These are phyloP conservation scores for Hemisphaericaspora lyxosophila DNA, from an alignment of 1,139 yeast genomes.

Conservation along the genomic window DNA sequence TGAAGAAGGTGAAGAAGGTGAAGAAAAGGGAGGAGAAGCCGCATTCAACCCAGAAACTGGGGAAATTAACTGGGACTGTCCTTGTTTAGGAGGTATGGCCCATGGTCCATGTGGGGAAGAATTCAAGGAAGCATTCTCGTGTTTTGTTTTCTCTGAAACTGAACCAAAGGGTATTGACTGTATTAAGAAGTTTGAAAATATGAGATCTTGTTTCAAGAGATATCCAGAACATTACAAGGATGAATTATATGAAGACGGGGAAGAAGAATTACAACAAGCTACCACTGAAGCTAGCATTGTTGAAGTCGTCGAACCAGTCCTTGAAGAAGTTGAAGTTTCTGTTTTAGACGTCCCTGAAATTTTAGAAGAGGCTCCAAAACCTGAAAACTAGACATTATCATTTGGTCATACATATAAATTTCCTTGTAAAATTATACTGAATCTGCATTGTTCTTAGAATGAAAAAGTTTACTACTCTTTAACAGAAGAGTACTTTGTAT, in stretches of 20 bases:
- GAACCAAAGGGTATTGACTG: slow-evolving; percentile 99
- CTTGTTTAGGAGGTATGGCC: slow-evolving; percentile 99
- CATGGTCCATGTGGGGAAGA: slow-evolving; percentile 98
- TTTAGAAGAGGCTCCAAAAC: neutral
- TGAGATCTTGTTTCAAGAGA: slow-evolving; percentile 94
- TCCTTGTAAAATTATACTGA: neutral
- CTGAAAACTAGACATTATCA: neutral
- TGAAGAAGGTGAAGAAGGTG: slow-evolving; percentile 15
- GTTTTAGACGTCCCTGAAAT: neutral
- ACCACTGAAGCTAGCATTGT: slow-evolving; percentile 14
- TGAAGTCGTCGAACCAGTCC: slow-evolving; percentile 14
- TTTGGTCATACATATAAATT: neutral
- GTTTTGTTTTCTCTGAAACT: slow-evolving; percentile 90
- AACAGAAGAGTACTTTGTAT: neutral
- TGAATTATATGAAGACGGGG: slow-evolving; percentile 78
- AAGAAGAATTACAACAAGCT: slow-evolving; percentile 16
- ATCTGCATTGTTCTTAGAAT: neutral
- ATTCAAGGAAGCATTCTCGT: slow-evolving; percentile 92
- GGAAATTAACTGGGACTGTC: slow-evolving; percentile 99
- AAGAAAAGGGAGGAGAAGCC: slow-evolving; percentile 41
- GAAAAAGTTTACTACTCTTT: neutral
- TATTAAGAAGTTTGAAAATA: slow-evolving; percentile 82
- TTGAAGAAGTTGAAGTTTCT: slow-evolving; percentile 14
- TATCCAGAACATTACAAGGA: slow-evolving; percentile 95
- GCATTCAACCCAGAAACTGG: slow-evolving; percentile 98